Evolutionary conservation across 352 stramenopile genomes (phyloP), one percentile per base, ranked within the genome.

Genomic region (Pythium sukuiense): DNA sequence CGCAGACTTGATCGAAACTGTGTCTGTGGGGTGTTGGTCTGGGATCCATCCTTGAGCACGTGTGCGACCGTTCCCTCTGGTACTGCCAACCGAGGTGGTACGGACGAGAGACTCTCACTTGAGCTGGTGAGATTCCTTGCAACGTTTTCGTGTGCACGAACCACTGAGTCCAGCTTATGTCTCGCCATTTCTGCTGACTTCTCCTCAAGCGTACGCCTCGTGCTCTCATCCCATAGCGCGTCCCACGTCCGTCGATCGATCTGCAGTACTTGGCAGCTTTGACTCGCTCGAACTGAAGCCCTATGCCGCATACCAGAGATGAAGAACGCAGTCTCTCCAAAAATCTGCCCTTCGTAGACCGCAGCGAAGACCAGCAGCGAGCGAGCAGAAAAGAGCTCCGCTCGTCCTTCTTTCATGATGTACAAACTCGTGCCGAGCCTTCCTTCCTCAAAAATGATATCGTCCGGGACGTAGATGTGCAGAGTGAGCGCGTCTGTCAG

Each of bases 261-360:
- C 49, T 88, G 72, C 6, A 92, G 58, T 7, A 92, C 66, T 61
- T 90, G 78, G 30, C 81, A 89, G 29, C 71, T 90, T 32, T 60
- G 70, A 27, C 79, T 73, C 0, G 80, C 80, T 13, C 83, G 83
- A 0, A 72, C 61, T 0, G 73, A 79, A 18, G 77, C 71, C 20
- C 88, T 55, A 0, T 74, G 79, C 12, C 63, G 67, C 1, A 72
- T 59, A 1, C 73, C 71, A 7, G 69, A 65, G 0, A 89, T 33
- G 30, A 92, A 90, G 56, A 92, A 90, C 2, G 76, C 60, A n/a
- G 80, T 76, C 43, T 90, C 81, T 1, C 81, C 83, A 45, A 92
- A 90, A 0, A 90, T 43, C 29, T 63, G 52, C 1, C 76, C 80
- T 8, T 43, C 30, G 8, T 65, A 26, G 0, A 81, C 43, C 2